Conservation (phyloP, 179 eudicot genomes). For the Beta macrorhiza region DNA sequence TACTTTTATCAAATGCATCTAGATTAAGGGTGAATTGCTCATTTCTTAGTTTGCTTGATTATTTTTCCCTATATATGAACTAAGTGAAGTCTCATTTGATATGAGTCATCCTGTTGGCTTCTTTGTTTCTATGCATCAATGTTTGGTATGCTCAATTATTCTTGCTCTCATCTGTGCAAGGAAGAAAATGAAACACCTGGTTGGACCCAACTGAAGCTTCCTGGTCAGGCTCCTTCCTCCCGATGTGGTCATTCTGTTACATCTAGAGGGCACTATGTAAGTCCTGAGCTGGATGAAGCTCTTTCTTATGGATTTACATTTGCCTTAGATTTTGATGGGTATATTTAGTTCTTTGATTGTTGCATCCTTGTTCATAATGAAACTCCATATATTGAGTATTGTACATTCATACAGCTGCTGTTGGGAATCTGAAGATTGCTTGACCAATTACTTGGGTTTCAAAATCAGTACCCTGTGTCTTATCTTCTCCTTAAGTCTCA, state of each 20-base stretch:
- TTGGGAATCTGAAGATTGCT: not conserved
- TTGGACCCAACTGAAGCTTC: constrained; percentile 99
- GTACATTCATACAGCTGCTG: not conserved
- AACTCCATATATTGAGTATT: not conserved
- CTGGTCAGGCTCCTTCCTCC: constrained; percentile 94
- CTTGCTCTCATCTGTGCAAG: constrained; percentile 52
- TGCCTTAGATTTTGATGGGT: constrained; percentile 1
- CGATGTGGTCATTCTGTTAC: constrained; percentile 94
- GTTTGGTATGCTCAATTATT: constrained; percentile 9
- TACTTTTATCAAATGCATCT: not conserved
- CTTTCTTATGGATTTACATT: not conserved
- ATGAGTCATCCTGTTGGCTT: not conserved
- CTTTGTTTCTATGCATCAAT: not conserved
- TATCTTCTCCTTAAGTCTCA: no score
- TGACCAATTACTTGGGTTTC: not conserved
- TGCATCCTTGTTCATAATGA: not conserved
- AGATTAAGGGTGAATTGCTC: not conserved
- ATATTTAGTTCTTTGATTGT: not conserved
- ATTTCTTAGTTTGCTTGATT: not conserved
- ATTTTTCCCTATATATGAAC: no score
- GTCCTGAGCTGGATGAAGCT: constrained; percentile 20
- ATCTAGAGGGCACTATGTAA: constrained; percentile 92
- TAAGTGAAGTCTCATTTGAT: not conserved
- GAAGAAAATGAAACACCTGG: constrained; percentile 98
- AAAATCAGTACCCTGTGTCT: no score